Base-by-base conservation (phyloP, 2,329 filamentous ascomycete species). In the Didymella lethalis region DNA sequence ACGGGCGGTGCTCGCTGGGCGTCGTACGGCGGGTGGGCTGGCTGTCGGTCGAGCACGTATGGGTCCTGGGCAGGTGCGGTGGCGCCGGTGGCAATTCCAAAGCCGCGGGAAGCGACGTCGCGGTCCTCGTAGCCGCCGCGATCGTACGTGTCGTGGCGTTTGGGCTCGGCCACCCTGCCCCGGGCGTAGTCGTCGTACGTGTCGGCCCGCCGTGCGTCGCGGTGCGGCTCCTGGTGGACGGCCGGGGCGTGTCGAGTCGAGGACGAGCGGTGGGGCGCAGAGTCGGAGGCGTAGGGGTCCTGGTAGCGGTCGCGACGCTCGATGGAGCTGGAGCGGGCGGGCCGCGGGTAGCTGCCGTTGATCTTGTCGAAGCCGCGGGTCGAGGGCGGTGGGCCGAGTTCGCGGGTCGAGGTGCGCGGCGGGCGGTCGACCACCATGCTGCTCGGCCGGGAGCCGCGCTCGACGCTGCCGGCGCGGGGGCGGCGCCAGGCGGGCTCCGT, bases 331-430 rank as follows among this genome's bases (percentile, higher is more conserved):
- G 75, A 69, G 23, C 75, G 60, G 25, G 40, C 66, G 36, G 65
- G 60, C 12, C 56, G 59, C 12, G 73, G 64, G 25, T 72, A 53
- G 49, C 59, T 64, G 36, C 54, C 64, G 65, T 85, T 85, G 63
- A 91, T 85, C 76, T 86, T 90, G 66, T 92, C 90, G 63, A 92
- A 86, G 0, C 88, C 90, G 65, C 89, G 82, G 3, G 87, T 90
- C 5, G 88, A 86, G 4, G 88, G 88, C 10, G 90, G 90, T 2
- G 89, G 90, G 16, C 74, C 74, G 2, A 75, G 68, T 47, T 77
- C 76, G 32, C 75, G 71, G 18, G 66, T 61, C n/a, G 74, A 79
- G 46, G 46, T 76, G 65, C 73, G 78, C 18, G 67, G 67, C 48
- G 59, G 74, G 44, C 65, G 76, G 32, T 79, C 77, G 38, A 79